phyloP scores from a whole-genome alignment of 2,329 filamentous ascomycete species.

The Ophiostoma himal-ulmi region DNA sequence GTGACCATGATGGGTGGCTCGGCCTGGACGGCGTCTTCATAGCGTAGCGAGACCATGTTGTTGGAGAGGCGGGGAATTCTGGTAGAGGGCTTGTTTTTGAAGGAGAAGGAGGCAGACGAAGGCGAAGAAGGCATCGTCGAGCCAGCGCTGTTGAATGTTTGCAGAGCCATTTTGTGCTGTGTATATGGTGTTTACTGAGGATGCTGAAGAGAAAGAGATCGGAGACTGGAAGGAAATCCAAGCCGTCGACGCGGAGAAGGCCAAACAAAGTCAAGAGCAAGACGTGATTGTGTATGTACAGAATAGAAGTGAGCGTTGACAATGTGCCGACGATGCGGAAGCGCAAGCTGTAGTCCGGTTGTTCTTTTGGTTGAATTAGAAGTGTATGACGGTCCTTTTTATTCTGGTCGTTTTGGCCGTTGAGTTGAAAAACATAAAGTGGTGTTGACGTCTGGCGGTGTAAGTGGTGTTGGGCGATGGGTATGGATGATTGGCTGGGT shows the following conservation, averaged over 20 bases:
- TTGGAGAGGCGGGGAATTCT: conserved; percentile 37
- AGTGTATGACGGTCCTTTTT: background rate
- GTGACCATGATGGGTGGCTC: conserved; percentile 51
- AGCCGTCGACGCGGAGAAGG: background rate
- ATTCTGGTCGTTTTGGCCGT: background rate
- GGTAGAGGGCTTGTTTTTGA: conserved; percentile 26
- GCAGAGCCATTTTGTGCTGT: conserved; percentile 35
- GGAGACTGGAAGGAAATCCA: too few species aligned
- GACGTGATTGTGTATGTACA: background rate
- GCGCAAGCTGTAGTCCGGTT: background rate
- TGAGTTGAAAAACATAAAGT: background rate
- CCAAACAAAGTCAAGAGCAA: background rate
- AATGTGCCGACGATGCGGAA: background rate
- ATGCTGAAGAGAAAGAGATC: background rate
- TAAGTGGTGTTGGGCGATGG: background rate
- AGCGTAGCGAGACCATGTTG: conserved; percentile 49
- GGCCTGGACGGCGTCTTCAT: conserved; percentile 55
- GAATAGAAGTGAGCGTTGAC: background rate
- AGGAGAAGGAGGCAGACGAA: background rate
- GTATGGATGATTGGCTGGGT: background rate
- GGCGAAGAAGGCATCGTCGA: conserved; percentile 29
- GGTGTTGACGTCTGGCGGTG: background rate
- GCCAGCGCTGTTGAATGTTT: conserved; percentile 41
- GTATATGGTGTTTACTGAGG: background rate
- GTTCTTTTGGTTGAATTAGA: background rate